Percentiles rank a stretch among this genome's conserved stretches.
phyloP scores from a whole-genome alignment of 2,329 filamentous ascomycete genomes.

The Thelonectria discophora region DNA sequence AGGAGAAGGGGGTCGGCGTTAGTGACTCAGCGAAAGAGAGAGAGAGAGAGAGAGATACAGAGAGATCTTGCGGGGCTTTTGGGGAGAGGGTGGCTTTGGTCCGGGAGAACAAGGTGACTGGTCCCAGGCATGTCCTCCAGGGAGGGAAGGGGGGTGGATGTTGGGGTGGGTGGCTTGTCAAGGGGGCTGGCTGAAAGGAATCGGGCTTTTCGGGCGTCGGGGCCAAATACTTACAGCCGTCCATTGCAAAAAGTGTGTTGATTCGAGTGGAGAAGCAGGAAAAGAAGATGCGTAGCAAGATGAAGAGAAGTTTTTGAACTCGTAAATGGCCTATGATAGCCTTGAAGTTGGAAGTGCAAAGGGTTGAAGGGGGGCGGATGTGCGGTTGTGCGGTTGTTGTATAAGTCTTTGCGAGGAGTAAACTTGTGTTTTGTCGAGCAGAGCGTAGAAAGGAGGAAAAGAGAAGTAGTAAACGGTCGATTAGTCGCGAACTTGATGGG shows the following conservation, averaged over 20 bases:
- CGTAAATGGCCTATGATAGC: slow-evolving; percentile 10
- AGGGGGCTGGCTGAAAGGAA: slow-evolving; percentile 6
- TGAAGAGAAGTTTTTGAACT: neutral
- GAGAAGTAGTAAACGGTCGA: slow-evolving; percentile 2
- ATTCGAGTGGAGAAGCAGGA: slow-evolving; percentile 17
- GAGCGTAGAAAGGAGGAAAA: neutral
- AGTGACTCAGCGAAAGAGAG: slow-evolving; percentile 30
- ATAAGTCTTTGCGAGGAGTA: too few relatives aligned
- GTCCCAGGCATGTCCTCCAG: slow-evolving; percentile 13
- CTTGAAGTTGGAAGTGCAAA: neutral
- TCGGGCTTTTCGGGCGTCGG: slow-evolving; percentile 14
- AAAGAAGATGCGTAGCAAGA: neutral
- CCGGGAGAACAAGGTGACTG: slow-evolving; percentile 1
- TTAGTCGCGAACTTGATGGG: too few relatives aligned
- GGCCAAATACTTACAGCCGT: slow-evolving; percentile 41
- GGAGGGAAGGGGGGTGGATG: neutral
- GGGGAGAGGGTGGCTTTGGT: too few relatives aligned
- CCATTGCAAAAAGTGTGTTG: slow-evolving; percentile 30
- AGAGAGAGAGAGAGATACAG: too few relatives aligned
- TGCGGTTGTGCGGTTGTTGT: slow-evolving; percentile 2
- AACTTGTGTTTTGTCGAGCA: too few relatives aligned
- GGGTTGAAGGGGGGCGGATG: too few relatives aligned
- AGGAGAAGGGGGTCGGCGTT: slow-evolving; percentile 24
- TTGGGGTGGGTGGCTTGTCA: too few relatives aligned
- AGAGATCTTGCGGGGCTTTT: slow-evolving; percentile 15